A percentile compares a stretch with the other conserved stretches of the same genome.
Evolutionary conservation across 345 rosid species (phyloP).

Genomic region (Rhizophora mangle): DNA sequence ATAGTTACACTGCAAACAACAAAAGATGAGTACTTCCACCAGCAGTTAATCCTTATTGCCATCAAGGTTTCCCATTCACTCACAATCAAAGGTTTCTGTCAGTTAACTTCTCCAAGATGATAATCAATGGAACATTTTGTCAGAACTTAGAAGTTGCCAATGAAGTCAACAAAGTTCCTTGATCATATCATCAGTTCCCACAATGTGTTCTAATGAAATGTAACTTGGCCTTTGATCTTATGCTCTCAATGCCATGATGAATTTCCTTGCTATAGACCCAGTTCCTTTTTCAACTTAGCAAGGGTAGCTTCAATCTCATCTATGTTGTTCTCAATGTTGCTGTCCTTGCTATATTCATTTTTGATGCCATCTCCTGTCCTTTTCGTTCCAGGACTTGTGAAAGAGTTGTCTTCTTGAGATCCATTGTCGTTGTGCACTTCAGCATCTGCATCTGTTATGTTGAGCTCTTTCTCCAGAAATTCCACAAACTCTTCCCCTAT

Average conservation of each 20-base stretch:
- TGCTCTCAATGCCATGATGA: background rate
- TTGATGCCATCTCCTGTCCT: constrained; percentile 25
- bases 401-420: constrained; percentile 23
- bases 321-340: constrained; percentile 64
- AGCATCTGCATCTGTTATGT: constrained; percentile 50
- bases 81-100: background rate
- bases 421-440: constrained; percentile 24
- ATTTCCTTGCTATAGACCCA: constrained; percentile 53
- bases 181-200: background rate
- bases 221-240: background rate
- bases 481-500: constrained; percentile 95
- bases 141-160: no score
- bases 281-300: constrained; percentile 73
- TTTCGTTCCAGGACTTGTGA: constrained; percentile 22
- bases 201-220: no score
- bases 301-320: constrained; percentile 92
- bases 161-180: background rate
- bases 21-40: background rate
- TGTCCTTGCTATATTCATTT: constrained; percentile 36
- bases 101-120: background rate
- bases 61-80: background rate
- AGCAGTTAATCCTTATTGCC: background rate
- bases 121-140: no score
- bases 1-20: background rate
- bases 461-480: constrained; percentile 84